Evolutionary conservation across 768 basidiomycete species (phyloP), one percentile per base, ranked within the genome.

Genomic region (Amanita jacksonii): DNA sequence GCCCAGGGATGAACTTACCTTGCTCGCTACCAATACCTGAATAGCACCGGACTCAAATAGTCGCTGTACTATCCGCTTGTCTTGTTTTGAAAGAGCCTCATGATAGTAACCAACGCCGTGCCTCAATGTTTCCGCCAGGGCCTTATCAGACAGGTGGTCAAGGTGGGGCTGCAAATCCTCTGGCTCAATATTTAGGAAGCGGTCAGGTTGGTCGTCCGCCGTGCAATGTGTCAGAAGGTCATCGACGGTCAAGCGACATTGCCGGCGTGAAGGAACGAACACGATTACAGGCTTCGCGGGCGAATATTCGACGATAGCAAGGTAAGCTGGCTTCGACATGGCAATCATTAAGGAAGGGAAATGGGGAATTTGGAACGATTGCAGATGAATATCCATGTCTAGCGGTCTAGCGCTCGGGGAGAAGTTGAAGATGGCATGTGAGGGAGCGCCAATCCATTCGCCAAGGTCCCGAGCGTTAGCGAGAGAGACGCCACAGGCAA

Each of bases 291-390:
- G 93, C 53, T 86, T 88, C 3, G 76, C 72, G 0, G 80, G 74
- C 0, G 96, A 82, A 51, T 91, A 81, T 57, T 99, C 94, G 34
- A 81, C 67, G 48, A 97, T 85, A 23, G 93, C 82, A 5, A 98
- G 76, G 59, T 97, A 98, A 0, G 94, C 88, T 0, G 96, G 96
- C 59, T 98, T 98, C 7, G 93, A 92, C 96, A 99, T 98, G 35
- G 92, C 77, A 48, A 98, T 90, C 93, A 99, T 97, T 34, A 99
- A 69, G 0, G 91, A 96, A 0, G 94, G 92, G 79, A 94, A 96
- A 57, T 98, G 96, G n/a, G 92, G 89, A 36, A 92, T 88, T 20
- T 77, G 77, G 69, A 96, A 99, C 32, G 87, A 91, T 56, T 99
- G 96, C 6, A 99, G 67, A 57, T 98, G 93, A 38, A 99, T 92